Percentiles rank a stretch among this genome's conserved stretches.
These are phyloP conservation scores for Piper betle DNA, from an alignment of 164 flowering plant genomes.

Conservation along the genomic window DNA sequence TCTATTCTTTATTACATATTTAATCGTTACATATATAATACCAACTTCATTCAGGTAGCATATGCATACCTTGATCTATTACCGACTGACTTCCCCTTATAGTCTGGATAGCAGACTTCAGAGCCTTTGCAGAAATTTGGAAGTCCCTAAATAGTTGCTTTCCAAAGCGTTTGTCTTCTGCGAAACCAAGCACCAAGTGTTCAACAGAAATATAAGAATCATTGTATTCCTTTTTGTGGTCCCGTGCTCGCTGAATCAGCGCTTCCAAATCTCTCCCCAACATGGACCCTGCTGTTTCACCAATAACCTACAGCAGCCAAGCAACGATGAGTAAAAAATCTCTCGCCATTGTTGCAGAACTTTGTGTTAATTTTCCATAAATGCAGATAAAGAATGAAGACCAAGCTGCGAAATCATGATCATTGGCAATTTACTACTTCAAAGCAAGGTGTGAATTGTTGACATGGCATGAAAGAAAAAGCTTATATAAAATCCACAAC, in stretches of 20 bases:
- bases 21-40: not conserved
- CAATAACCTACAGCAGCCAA: slow-evolving; percentile 42
- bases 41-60: not conserved
- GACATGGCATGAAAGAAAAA: too few species aligned
- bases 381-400: too few species aligned
- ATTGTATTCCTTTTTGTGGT: slow-evolving; percentile 73
- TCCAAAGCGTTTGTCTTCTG: slow-evolving; percentile 76
- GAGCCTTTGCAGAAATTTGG: slow-evolving; percentile 38
- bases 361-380: too few species aligned
- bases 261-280: slow-evolving; percentile 87
- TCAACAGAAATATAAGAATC: slow-evolving; percentile 91
- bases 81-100: slow-evolving; percentile 85
- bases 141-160: slow-evolving; percentile 80
- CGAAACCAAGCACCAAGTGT: slow-evolving; percentile 82
- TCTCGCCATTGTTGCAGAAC: too few species aligned
- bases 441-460: too few species aligned
- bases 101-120: slow-evolving; percentile 61
- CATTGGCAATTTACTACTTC: too few species aligned
- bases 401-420: too few species aligned
- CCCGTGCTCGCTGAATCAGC: slow-evolving; percentile 70
- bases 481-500: too few species aligned
- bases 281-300: slow-evolving; percentile 90
- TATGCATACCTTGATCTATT: slow-evolving; percentile 73
- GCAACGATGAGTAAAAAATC: not conserved
- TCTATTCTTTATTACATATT: not conserved